Evolutionary conservation across 768 basidiomycete species (phyloP).

Genomic region (Mycena capillaripes): DNA sequence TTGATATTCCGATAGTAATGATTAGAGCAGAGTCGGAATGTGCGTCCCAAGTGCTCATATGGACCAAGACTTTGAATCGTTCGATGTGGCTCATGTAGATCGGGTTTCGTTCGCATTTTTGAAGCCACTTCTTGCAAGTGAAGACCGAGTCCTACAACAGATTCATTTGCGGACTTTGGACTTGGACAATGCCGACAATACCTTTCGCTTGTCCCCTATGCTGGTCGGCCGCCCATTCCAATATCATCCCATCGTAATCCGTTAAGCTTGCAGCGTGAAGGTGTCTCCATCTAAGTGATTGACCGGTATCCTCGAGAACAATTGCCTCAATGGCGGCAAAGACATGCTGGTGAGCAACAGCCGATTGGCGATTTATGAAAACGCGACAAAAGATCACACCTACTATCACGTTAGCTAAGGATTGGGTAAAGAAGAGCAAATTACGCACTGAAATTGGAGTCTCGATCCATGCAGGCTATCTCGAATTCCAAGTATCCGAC

Average conservation of each 20-base stretch:
- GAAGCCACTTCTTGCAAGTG: background rate
- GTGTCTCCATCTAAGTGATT: background rate
- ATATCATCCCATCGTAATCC: background rate
- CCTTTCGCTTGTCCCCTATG: conserved; percentile 25
- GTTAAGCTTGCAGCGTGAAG: background rate
- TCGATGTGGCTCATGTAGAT: background rate
- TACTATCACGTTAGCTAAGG: background rate
- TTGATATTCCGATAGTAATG: background rate
- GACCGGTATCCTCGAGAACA: conserved; percentile 11
- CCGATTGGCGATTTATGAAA: background rate
- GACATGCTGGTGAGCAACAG: background rate
- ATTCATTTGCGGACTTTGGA: background rate
- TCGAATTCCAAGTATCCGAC: conserved; percentile 19
- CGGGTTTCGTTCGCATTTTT: background rate
- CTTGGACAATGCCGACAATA: background rate
- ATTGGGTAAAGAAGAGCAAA: background rate
- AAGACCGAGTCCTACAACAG: background rate
- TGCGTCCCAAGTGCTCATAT: background rate
- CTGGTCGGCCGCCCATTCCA: conserved; percentile 11
- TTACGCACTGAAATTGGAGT: background rate
- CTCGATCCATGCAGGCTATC: background rate
- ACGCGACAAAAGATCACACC: background rate
- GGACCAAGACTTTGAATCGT: background rate
- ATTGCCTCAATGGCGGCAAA: background rate
- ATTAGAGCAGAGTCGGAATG: background rate